phyloP scores from a whole-genome alignment of 164 flowering plant genomes.

The Tetracentron sinense region DNA sequence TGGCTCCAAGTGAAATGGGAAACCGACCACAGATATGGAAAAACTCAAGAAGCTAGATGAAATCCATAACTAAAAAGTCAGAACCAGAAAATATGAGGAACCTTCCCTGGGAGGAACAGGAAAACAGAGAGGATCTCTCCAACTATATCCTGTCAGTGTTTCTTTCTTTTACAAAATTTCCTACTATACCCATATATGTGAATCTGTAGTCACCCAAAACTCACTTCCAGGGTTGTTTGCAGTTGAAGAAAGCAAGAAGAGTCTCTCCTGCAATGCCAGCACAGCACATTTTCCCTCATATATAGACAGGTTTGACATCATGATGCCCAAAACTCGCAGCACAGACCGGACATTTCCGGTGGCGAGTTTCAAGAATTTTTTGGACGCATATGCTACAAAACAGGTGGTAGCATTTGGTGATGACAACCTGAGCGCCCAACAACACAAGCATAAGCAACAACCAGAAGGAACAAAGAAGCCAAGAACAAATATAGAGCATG shows the following conservation, averaged over 20 bases:
- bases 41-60: too few relatives aligned
- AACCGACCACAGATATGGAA: too few relatives aligned
- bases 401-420: slow-evolving; percentile 93
- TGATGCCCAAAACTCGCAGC: slow-evolving; percentile 73
- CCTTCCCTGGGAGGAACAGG: too few relatives aligned
- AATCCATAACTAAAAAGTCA: too few relatives aligned
- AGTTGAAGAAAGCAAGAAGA: background rate
- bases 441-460: background rate
- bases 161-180: slow-evolving; percentile 9
- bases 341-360: slow-evolving; percentile 79
- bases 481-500: background rate
- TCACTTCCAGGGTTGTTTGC: background rate
- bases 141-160: slow-evolving; percentile 2
- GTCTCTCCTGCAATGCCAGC: background rate
- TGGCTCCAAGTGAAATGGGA: too few relatives aligned
- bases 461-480: background rate
- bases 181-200: background rate
- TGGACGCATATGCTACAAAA: slow-evolving; percentile 82
- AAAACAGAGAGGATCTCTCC: too few relatives aligned
- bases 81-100: too few relatives aligned
- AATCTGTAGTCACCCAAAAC: background rate
- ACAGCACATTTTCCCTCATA: slow-evolving; percentile 30
- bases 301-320: slow-evolving; percentile 88
- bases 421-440: slow-evolving; percentile 66
- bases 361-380: slow-evolving; percentile 57